A percentile compares a stretch with the other conserved stretches of the same genome.
phyloP scores from a whole-genome alignment of 2,329 filamentous ascomycete species.

The Clonostachys rosea region DNA sequence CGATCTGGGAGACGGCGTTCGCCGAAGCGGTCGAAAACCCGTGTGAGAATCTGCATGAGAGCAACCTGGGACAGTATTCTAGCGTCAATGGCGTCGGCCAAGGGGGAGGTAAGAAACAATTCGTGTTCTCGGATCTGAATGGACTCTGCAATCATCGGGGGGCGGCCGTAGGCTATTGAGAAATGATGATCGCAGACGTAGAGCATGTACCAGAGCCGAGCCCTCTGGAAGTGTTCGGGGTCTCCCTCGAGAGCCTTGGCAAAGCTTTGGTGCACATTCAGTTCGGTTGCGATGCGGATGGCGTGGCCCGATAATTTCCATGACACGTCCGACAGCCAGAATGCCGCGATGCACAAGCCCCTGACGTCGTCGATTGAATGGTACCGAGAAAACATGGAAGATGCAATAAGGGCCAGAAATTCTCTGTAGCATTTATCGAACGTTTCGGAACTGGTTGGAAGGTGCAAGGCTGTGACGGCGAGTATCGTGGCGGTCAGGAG shows the following conservation, averaged over 20 bases:
- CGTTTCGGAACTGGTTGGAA: conserved; percentile 30
- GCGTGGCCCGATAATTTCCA: conserved; percentile 56
- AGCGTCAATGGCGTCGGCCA: conserved; percentile 42
- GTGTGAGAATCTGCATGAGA: conserved; percentile 55
- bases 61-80: conserved; percentile 56
- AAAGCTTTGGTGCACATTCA: conserved; percentile 50
- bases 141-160: conserved; percentile 55
- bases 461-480: conserved; percentile 22
- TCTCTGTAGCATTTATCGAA: conserved; percentile 53
- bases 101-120: conserved; percentile 35
- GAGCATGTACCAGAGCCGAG: conserved; percentile 57
- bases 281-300: conserved; percentile 52
- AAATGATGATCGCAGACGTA: conserved; percentile 66
- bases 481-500: conserved; percentile 22
- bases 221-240: conserved; percentile 44
- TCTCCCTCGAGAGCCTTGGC: conserved; percentile 36
- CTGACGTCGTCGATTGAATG: conserved; percentile 54
- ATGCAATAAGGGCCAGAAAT: conserved; percentile 52
- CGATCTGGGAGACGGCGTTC: conserved; percentile 36
- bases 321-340: conserved; percentile 55
- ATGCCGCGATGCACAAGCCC: conserved; percentile 57
- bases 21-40: conserved; percentile 52
- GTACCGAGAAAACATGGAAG: conserved; percentile 48
- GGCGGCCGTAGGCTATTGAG: conserved; percentile 55
- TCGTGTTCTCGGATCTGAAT: conserved; percentile 52